Base-by-base conservation (phyloP, 257 asterid species). In the Scutellaria galericulata region DNA sequence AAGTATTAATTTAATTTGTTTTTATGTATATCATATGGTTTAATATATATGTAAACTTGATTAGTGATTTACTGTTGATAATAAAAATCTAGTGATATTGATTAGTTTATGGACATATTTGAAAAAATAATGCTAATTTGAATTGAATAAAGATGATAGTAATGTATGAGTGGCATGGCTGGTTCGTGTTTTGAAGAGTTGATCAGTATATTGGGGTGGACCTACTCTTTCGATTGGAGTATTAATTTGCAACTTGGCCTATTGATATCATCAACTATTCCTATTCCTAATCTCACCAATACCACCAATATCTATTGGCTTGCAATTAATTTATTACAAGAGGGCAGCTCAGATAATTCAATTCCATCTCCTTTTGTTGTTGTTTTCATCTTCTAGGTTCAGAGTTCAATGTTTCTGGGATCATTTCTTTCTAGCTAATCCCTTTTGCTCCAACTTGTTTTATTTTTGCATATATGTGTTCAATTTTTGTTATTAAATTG, bases 121-220 rank as follows among this genome's bases (percentile, higher is more conserved):
- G n/a, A n/a, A n/a, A n/a, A n/a, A n/a, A n/a, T n/a, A n/a, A n/a
- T 37, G n/a, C 40, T 37, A 58, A 51, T 22, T 24, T 24, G 37
- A 1, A 31, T 31, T 2, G 5, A 31, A 31, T 31, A 22, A 57
- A 64, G 37, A 41, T 57, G 70, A 65, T 65, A 48, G 56, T 58
- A 39, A 71, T 67, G 74, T 47, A 40, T 24, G 81, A 58, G n/a
- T 50, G 75, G 39, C 56, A 65, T 12, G 80, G 57, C 7, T 41
- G 46, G 58, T 4, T 48, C 5, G 11, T 40, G 74, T 7, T 41
- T 59, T 50, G 3, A 22, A 58, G 48, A 66, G 22, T 47, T 58
- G 13, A 69, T 37, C 54, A 48, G 37, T 31, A 31, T 31, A 35
- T 54, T 50, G 24, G 46, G 31, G 66, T 62, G 80, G 80, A 76